Evolutionary conservation across 1,284 basidiomycete genomes (phyloP).

Genomic region (Trametes versicolor): DNA sequence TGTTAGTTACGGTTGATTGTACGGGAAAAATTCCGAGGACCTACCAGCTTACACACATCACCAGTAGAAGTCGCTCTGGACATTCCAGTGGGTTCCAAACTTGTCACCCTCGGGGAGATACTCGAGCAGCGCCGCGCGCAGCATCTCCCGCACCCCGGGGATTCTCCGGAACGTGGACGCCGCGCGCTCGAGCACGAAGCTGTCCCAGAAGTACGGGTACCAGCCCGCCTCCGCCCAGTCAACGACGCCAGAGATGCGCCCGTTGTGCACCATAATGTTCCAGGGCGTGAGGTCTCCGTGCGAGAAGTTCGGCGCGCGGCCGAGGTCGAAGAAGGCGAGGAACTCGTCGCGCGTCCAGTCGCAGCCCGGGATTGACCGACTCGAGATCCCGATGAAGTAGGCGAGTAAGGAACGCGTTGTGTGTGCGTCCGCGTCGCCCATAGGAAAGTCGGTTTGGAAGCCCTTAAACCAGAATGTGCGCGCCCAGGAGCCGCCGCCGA

Average conservation of each 20-base stretch:
- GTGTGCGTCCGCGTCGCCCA: background rate
- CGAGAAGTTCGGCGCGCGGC: background rate
- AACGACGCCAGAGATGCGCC: background rate
- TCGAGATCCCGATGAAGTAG: background rate
- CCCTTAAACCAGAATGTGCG: background rate
- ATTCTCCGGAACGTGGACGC: background rate
- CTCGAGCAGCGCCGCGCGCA: background rate
- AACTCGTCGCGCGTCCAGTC: background rate
- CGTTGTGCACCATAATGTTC: background rate
- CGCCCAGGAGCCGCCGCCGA: background rate
- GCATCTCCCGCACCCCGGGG: background rate
- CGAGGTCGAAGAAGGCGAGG: background rate
- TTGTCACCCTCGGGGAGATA: background rate
- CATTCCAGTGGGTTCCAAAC: background rate
- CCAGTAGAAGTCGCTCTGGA: background rate
- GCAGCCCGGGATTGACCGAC: background rate
- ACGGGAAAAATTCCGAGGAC: too few species aligned
- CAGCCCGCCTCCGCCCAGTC: constrained; percentile 1
- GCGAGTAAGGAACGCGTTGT: background rate
- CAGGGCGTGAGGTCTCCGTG: background rate
- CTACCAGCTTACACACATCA: too few species aligned
- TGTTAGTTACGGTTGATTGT: too few species aligned
- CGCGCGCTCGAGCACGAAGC: background rate
- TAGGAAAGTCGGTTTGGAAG: background rate
- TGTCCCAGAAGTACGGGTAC: constrained; percentile 2